Conservation (phyloP, 768 basidiomycete species). For the Tylopilus felleus region DNA sequence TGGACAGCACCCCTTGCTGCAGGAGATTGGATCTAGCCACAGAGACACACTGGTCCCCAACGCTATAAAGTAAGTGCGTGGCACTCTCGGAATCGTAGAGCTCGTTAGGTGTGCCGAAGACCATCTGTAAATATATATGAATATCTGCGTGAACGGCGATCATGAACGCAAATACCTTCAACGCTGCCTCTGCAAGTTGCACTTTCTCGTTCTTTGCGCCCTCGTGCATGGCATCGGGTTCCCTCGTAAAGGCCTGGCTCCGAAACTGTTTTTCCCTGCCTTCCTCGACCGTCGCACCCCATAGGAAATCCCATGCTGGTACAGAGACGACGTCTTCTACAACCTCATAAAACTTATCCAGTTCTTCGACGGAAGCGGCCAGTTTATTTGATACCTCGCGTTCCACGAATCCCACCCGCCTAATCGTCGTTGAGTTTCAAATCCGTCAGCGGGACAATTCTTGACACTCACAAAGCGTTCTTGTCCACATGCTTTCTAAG, state of each 20-base stretch:
- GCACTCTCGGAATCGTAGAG: constrained; percentile 61
- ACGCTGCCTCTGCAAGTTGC: constrained; percentile 59
- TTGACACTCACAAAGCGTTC: constrained; percentile 69
- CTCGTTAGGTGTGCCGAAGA: constrained; percentile 68
- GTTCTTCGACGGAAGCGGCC: constrained; percentile 41
- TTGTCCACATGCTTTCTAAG: constrained; percentile 82
- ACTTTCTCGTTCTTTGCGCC: constrained; percentile 35
- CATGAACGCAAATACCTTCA: constrained; percentile 52
- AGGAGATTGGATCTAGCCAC: constrained; percentile 59
- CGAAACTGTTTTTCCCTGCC: constrained; percentile 67
- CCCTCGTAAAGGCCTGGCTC: constrained; percentile 50
- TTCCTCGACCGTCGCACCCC: constrained; percentile 69
- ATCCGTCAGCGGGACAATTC: not conserved
- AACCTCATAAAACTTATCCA: constrained; percentile 49
- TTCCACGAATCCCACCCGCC: constrained; percentile 63
- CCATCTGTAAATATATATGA: constrained; percentile 53
- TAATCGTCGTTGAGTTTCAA: constrained; percentile 29
- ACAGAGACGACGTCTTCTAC: constrained; percentile 39
- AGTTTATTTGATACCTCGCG: constrained; percentile 38
- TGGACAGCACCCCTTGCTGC: constrained; percentile 62
- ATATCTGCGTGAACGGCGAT: not conserved
- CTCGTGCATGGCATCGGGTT: constrained; percentile 31
- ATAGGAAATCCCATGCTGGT: constrained; percentile 71
- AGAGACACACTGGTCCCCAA: constrained; percentile 54
- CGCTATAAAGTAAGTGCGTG: constrained; percentile 50